Evolutionary conservation across 192 early-diverging fungal species (phyloP), one percentile per base, ranked within the genome.

Genomic region (Backusella circina): DNA sequence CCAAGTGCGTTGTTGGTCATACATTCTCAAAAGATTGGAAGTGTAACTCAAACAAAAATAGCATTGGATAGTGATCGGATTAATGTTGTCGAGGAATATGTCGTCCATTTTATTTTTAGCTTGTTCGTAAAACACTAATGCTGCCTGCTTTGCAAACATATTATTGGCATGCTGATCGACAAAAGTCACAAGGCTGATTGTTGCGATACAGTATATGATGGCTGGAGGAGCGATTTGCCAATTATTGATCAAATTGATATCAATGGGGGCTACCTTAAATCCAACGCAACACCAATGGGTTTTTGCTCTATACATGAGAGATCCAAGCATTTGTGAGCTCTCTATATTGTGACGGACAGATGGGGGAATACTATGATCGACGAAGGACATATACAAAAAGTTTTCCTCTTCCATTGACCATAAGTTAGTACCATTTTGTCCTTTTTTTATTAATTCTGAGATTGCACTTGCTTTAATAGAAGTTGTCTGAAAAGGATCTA

Each of bases 1-100:
- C 79, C 79, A 80, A 0, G 79, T 72, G 12, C 75, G 71, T 57
- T 80, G 79, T 23, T 80, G 79, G 5, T 80, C 79, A 65, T 71
- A 73, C 13, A 80, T 35, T 18, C 79, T 47, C 65, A 80, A 41
- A 10, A 80, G 54, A 50, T 80, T 80, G 21, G 79, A 80, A 2
- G 71, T 73, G 51, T 80, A 80, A 18, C 75, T 76, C 5, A 80
- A 38, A 33, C n/a, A n/a, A n/a, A n/a, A n/a, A n/a, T n/a, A n/a
- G n/a, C n/a, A n/a, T n/a, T n/a, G n/a, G n/a, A n/a, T 57, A 28
- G 65, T 68, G 9, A 41, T 35, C 1, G 54, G 65, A 4, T 76
- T 30, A 21, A 74, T 51, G 13, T 73, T 54, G 39, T 80, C 79
- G 73, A 76, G 76, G 30, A 80, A 33, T 28, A 76, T 41, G 73